Evolutionary conservation across 208 protist genomes (phyloP).

Genomic region (Novymonas esmeraldas): DNA sequence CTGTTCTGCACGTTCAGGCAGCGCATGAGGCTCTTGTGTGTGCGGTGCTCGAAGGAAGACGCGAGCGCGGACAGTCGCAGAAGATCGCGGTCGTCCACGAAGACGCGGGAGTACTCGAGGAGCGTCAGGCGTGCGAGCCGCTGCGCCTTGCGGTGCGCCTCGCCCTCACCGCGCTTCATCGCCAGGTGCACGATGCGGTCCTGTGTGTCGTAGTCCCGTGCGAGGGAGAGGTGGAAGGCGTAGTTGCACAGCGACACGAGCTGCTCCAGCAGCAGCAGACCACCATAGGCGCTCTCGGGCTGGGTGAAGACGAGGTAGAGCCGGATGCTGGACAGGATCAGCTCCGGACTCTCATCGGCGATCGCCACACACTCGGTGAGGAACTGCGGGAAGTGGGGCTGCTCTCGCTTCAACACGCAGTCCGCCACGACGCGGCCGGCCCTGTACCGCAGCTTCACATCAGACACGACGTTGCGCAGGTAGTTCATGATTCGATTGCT

Average conservation of each 20-base stretch:
- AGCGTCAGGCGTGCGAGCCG: conserved; percentile 72
- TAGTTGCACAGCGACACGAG: conserved; percentile 79
- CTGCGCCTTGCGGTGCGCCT: conserved; percentile 57
- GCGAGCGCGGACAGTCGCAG: conserved; percentile 56
- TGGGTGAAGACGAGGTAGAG: conserved; percentile 38
- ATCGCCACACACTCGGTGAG: conserved; percentile 54
- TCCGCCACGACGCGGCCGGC: conserved; percentile 46
- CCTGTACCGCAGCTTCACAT: conserved; percentile 59
- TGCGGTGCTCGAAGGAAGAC: conserved; percentile 60
- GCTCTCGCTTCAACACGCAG: conserved; percentile 27
- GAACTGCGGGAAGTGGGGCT: conserved; percentile 17
- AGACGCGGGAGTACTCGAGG: conserved; percentile 89
- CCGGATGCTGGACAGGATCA: conserved; percentile 51
- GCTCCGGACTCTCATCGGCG: conserved; percentile 55
- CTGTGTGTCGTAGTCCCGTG: conserved; percentile 51
- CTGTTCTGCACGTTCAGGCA: conserved; percentile 78
- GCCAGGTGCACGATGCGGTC: conserved; percentile 69
- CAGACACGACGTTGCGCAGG: conserved; percentile 43
- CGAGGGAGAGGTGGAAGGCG: conserved; percentile 74
- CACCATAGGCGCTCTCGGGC: conserved; percentile 40
- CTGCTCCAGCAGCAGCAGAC: conserved; percentile 73
- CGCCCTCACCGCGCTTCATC: conserved; percentile 45
- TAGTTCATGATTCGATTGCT: conserved; percentile 58
- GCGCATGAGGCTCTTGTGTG: conserved; percentile 71
- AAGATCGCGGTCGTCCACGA: conserved; percentile 72